A percentile compares a stretch with the other conserved stretches of the same genome.
These are phyloP conservation scores for Pestalotiopsis sp. DNA, from an alignment of 2,329 filamentous ascomycete genomes.

Conservation along the genomic window DNA sequence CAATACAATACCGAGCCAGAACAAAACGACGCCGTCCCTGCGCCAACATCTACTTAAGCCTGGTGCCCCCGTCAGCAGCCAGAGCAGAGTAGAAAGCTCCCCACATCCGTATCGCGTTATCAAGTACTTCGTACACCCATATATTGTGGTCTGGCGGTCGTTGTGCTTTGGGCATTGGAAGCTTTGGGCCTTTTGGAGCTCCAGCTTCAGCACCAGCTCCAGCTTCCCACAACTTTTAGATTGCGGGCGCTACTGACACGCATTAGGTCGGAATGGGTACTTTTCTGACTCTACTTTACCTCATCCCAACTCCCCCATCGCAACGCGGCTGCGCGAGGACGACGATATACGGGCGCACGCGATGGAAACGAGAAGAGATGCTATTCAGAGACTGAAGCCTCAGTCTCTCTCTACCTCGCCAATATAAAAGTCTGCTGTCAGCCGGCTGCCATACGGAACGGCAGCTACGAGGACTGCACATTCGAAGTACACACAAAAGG, in stretches of 20 bases:
- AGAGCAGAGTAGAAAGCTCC: background rate
- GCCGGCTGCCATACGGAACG: background rate
- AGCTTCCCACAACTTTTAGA: constrained; percentile 4
- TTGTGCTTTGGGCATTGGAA: background rate
- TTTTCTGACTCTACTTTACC: background rate
- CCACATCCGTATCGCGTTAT: background rate
- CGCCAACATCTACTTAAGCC: background rate
- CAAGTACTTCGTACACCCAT: background rate
- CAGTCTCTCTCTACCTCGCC: background rate
- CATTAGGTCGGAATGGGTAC: constrained; percentile 5
- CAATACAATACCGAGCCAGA: background rate
- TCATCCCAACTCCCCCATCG: background rate
- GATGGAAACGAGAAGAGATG: background rate
- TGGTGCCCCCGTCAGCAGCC: background rate
- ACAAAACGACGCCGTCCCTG: background rate
- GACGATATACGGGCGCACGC: background rate
- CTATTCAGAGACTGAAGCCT: background rate
- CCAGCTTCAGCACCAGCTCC: background rate
- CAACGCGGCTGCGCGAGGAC: background rate
- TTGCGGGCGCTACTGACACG: constrained; percentile 12
- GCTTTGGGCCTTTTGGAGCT: background rate
- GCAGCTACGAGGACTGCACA: background rate
- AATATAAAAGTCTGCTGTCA: background rate
- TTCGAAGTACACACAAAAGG: background rate
- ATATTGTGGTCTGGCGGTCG: background rate